phyloP scores from a whole-genome alignment of 768 basidiomycete genomes.

The Mycena filopes region DNA sequence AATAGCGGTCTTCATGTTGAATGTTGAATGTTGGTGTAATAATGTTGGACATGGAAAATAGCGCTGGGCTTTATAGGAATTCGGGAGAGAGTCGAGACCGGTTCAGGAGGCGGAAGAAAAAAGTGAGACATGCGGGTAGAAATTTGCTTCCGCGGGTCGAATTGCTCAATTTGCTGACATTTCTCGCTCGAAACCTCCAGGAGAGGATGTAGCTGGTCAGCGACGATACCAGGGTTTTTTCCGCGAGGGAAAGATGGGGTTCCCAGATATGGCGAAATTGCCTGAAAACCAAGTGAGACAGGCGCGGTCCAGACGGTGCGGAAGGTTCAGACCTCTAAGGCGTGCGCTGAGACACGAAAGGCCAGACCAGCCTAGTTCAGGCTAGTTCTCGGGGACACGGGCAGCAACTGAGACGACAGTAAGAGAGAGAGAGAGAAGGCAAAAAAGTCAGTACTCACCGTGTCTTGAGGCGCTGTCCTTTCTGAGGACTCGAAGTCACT shows the following conservation, averaged over 20 bases:
- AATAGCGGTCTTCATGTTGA: conserved; percentile 34
- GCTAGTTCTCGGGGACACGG: no score
- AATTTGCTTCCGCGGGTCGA: neutral
- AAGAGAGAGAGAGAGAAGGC: no score
- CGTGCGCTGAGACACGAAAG: no score
- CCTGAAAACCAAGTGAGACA: neutral
- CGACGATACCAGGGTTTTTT: neutral
- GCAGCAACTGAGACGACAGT: no score
- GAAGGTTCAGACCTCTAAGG: no score
- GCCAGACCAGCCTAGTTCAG: no score
- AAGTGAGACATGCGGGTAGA: neutral
- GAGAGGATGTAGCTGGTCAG: neutral
- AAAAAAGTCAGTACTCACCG: no score
- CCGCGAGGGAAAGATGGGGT: neutral
- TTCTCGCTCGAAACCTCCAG: neutral
- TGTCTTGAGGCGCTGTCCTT: no score
- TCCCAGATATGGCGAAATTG: neutral
- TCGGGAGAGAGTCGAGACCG: neutral
- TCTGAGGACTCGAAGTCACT: no score
- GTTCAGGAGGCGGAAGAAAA: neutral
- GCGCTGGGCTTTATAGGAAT: neutral
- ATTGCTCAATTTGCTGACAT: neutral
- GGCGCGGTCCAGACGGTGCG: no score
- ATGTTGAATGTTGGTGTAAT: neutral
- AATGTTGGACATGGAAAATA: neutral